These are phyloP conservation scores for Aethionema arabicum DNA, from an alignment of 345 rosid genomes.

Conservation along the genomic window DNA sequence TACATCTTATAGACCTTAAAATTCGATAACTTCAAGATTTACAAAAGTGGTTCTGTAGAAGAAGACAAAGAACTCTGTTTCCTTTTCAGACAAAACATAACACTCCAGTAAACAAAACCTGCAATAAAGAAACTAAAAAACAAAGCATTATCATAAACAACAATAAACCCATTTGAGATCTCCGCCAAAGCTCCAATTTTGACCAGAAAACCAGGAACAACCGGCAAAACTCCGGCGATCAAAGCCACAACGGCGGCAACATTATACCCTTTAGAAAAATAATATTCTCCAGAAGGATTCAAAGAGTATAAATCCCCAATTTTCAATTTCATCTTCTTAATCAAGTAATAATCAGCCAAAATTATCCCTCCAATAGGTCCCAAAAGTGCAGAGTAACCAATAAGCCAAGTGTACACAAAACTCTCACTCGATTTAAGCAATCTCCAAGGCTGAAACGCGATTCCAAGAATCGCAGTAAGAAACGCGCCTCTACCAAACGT, in stretches of 20 bases:
- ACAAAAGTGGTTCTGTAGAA: conserved; percentile 51
- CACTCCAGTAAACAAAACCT: conserved; percentile 57
- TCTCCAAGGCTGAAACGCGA: conserved; percentile 88
- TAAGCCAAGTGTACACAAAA: conserved; percentile 90
- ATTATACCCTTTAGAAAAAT: conserved; percentile 65
- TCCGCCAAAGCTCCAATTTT: conserved; percentile 55
- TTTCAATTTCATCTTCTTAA: conserved; percentile 48
- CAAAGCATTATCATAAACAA: conserved; percentile 86
- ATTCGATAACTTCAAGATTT: conserved; percentile 18
- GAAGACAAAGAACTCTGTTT: conserved; percentile 34
- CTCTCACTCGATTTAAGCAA: conserved; percentile 86
- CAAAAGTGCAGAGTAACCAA: conserved; percentile 82
- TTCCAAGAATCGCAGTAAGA: conserved; percentile 74
- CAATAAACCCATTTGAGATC: conserved; percentile 42
- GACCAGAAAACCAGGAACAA: conserved; percentile 76
- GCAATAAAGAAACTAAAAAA: conserved; percentile 75
- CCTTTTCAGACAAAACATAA: conserved; percentile 42
- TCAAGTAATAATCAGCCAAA: conserved; percentile 70
- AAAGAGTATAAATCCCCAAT: conserved; percentile 55
- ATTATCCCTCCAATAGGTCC: conserved; percentile 88
- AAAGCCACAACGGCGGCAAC: conserved; percentile 60
- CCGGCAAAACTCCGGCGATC: conserved; percentile 67
- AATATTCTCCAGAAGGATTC: conserved; percentile 63
- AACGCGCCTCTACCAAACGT: conserved; percentile 85
- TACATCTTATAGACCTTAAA: neutral